Base-by-base conservation (phyloP, 179 eudicot species). In the Actinidia polygama region DNA sequence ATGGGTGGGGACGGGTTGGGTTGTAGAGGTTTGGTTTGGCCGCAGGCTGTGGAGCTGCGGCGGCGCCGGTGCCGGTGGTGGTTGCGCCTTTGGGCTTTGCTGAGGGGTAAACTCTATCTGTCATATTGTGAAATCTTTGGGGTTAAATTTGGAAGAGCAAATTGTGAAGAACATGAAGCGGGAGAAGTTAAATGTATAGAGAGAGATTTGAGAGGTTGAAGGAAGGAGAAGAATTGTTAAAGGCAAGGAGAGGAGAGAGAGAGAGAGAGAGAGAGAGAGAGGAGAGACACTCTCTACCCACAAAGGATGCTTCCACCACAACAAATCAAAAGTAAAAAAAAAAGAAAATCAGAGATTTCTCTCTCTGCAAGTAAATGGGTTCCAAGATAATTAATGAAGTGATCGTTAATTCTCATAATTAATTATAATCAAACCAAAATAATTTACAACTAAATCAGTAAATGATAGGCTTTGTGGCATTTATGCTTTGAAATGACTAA, bases 11-110 rank as follows among this genome's bases (percentile, higher is more conserved):
- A 30, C 94, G 92, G 16, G 83, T 85, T 30, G 96, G 98, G 82
- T 91, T 87, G 90, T 90, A 86, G 81, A 88, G 89, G 6, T 87
- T 91, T 81, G 90, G 23, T 75, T 92, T 94, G 16, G 36, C 36
- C 36, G 36, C 36, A 1, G 91, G 46, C 54, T 82, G 76, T 26
- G 75, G 80, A 18, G 78, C 81, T 68, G 78, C 66, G 40, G 81
- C 15, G 68, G 66, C 47, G 84, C 70, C 4, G 54, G 67, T 10
- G 26, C 85, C 75, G 40, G 82, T 61, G 47, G 77, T 40, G 85
- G 86, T 10, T 64, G 83, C 64, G 87, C 82, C 79, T 78, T 86
- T 49, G 57, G 90, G 82, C 55, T 88, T 83, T 21, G 89, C 78
- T 10, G 85, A 80, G 62, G 89, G 85, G 80, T 82, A 78, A 44